Conservation (phyloP, 1,284 basidiomycete species). For the Cryptococcus sp. region DNA sequence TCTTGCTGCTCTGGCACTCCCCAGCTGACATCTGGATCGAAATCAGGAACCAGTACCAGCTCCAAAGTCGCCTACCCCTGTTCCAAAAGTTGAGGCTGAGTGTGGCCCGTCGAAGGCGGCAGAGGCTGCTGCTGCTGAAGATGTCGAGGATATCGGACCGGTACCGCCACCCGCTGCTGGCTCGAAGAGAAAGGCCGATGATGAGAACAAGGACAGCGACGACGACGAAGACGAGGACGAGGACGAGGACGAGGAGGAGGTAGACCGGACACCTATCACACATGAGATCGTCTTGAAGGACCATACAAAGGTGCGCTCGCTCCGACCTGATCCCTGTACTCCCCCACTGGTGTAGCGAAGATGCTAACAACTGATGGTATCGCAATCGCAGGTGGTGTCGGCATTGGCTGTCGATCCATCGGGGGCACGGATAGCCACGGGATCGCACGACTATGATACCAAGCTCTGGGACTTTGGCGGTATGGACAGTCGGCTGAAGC, state of each 20-base stretch:
- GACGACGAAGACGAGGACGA: constrained; percentile 28
- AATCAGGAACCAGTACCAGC: no score
- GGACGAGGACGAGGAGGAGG: constrained; percentile 40
- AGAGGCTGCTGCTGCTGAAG: constrained; percentile 24
- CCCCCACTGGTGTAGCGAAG: neutral
- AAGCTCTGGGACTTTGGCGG: constrained; percentile 99
- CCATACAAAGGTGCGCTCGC: constrained; percentile 67
- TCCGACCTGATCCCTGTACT: neutral
- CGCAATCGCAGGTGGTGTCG: constrained; percentile 65
- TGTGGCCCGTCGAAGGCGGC: neutral
- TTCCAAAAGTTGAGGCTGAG: no score
- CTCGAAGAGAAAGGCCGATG: constrained; percentile 32
- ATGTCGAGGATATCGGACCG: constrained; percentile 38
- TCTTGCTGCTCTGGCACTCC: neutral
- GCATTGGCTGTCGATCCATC: constrained; percentile 88
- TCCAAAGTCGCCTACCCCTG: no score
- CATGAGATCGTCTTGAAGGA: constrained; percentile 89
- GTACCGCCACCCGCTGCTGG: constrained; percentile 22
- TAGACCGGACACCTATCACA: constrained; percentile 49
- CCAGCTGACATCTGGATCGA: no score
- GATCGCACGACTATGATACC: constrained; percentile 93
- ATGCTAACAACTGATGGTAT: neutral
- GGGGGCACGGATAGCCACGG: constrained; percentile 84
- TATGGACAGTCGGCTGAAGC: constrained; percentile 79
- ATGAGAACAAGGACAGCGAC: constrained; percentile 13